Conservation (phyloP, 441 rosid species). For the Cnidoscolus chayamansa region DNA sequence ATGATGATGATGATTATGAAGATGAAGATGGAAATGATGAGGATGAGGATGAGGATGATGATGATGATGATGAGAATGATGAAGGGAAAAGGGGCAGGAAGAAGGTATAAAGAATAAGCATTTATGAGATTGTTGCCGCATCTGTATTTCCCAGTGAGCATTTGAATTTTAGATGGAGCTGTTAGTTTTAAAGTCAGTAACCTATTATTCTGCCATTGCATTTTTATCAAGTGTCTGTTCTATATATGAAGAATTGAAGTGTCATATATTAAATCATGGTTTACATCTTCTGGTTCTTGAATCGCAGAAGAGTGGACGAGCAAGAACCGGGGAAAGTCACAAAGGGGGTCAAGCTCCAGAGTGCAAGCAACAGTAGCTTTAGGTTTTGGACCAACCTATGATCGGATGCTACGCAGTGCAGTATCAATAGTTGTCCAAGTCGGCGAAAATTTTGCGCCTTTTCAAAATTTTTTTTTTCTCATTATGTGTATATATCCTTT, state of each 20-base stretch:
- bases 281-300: background rate
- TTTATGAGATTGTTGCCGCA: background rate
- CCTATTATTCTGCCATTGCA: background rate
- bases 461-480: background rate
- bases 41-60: constrained; percentile 31
- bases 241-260: background rate
- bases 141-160: too few species aligned
- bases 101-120: constrained; percentile 17
- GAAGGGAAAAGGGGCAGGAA: constrained; percentile 46
- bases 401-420: background rate
- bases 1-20: constrained; percentile 35
- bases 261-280: background rate
- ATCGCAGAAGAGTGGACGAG: constrained; percentile 47
- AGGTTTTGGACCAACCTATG: background rate
- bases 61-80: constrained; percentile 31
- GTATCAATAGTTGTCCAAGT: background rate
- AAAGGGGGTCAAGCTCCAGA: constrained; percentile 69
- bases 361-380: constrained; percentile 68
- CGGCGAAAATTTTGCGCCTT: background rate
- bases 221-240: background rate
- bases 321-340: constrained; percentile 43
- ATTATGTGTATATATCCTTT: background rate
- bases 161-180: background rate
- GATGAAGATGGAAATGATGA: constrained; percentile 37
- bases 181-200: constrained; percentile 7